Conservation (phyloP, 441 rosid species). For the Populus hybrid region DNA sequence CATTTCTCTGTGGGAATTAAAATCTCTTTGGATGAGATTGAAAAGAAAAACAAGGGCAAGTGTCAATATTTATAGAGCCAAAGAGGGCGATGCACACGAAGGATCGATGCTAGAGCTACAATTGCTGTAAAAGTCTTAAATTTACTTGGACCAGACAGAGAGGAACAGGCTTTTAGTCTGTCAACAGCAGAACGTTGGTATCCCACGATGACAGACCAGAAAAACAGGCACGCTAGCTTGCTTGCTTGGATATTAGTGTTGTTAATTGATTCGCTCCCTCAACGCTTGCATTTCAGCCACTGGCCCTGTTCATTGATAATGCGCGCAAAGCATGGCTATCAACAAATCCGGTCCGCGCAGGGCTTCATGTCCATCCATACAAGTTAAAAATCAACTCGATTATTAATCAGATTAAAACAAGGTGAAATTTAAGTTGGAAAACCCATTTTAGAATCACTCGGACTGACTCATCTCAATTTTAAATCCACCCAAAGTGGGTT, state of each 20-base stretch:
- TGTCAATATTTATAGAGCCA: not conserved
- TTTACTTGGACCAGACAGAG: not conserved
- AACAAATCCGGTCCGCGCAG: too few species aligned
- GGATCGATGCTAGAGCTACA: not conserved
- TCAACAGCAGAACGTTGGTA: not conserved
- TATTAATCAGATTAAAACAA: too few species aligned
- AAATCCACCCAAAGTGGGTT: too few species aligned
- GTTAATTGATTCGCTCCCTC: not conserved
- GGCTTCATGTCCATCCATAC: not conserved
- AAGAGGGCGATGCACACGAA: conserved; percentile 1
- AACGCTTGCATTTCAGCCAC: not conserved
- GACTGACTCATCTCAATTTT: too few species aligned
- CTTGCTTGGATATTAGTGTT: not conserved
- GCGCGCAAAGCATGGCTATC: too few species aligned
- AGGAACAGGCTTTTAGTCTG: not conserved
- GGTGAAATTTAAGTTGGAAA: too few species aligned
- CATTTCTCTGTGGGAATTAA: conserved; percentile 22
- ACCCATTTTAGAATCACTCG: too few species aligned
- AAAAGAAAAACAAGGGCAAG: not conserved
- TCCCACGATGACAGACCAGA: not conserved
- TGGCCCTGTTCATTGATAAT: not conserved
- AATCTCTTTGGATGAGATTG: not conserved
- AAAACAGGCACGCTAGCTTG: not conserved
- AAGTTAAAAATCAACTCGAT: too few species aligned
- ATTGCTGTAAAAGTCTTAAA: not conserved